Percentiles rank a stretch among this genome's conserved stretches.
Conservation (phyloP, 2,329 filamentous ascomycete genomes). For the Paramyrothecium sp. region DNA sequence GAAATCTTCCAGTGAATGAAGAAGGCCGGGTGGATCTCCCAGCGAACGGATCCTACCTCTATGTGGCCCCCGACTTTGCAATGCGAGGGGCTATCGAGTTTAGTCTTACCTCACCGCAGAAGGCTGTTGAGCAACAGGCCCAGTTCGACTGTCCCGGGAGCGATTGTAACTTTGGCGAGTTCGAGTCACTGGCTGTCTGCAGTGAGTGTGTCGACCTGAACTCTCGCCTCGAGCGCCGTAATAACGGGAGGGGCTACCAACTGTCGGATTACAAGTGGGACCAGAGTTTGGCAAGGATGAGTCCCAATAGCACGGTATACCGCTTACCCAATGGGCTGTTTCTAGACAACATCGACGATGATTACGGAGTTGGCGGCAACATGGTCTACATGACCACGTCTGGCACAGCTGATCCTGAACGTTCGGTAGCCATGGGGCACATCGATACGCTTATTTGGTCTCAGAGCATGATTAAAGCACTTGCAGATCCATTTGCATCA, state of each 20-base stretch:
- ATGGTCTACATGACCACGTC: conserved; percentile 14
- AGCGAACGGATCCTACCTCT: neutral
- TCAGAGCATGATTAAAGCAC: conserved; percentile 10
- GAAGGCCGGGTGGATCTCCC: neutral
- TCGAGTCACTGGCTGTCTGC: conserved; percentile 8
- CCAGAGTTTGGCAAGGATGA: neutral
- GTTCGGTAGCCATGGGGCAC: conserved; percentile 8
- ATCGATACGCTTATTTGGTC: conserved; percentile 14
- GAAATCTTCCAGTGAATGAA: neutral
- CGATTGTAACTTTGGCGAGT: conserved; percentile 4
- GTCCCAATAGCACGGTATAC: conserved; percentile 1
- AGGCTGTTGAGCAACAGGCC: conserved; percentile 3
- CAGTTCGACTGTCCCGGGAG: neutral
- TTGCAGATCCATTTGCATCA: neutral
- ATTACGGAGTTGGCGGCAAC: neutral
- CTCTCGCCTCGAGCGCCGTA: neutral
- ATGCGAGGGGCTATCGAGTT: conserved; percentile 10
- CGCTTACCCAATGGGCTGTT: conserved; percentile 7
- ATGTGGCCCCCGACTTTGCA: conserved; percentile 7
- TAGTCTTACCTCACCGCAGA: conserved; percentile 2
- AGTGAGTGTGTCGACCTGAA: conserved; percentile 8
- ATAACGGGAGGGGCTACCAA: neutral
- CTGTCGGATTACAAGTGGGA: neutral
- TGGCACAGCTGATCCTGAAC: conserved; percentile 6
- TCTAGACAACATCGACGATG: conserved; percentile 8